Percentiles rank a stretch among this genome's conserved stretches.
Conservation (phyloP, 2,329 filamentous ascomycete species). For the Lithohypha guttulata region DNA sequence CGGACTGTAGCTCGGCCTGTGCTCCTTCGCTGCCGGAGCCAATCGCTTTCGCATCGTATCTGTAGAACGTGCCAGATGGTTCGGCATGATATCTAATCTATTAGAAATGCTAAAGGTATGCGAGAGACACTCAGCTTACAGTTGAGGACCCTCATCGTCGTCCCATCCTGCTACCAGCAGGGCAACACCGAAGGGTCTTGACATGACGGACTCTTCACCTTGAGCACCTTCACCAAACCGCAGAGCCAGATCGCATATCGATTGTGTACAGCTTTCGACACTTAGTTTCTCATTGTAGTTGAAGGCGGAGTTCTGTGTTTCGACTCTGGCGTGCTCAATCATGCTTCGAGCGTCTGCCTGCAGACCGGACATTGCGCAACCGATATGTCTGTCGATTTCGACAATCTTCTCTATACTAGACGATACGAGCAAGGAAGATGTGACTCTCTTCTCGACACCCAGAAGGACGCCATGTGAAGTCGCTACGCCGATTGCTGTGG, state of each 20-base stretch:
- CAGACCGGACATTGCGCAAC: slow-evolving; percentile 95
- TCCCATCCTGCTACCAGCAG: slow-evolving; percentile 94
- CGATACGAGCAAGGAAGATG: slow-evolving; percentile 90
- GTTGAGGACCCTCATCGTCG: slow-evolving; percentile 77
- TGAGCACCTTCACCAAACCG: slow-evolving; percentile 95
- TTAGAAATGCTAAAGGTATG: no score
- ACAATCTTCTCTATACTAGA: slow-evolving; percentile 99
- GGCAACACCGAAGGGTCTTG: slow-evolving; percentile 89
- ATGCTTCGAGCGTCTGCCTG: slow-evolving; percentile 96
- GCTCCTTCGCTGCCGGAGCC: slow-evolving; percentile 94
- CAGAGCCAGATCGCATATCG: slow-evolving; percentile 93
- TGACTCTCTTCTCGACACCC: slow-evolving; percentile 97
- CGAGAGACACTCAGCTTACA: slow-evolving; percentile 50
- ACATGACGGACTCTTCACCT: slow-evolving; percentile 98
- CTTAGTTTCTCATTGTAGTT: slow-evolving; percentile 93
- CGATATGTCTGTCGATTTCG: slow-evolving; percentile 97
- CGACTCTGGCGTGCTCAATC: slow-evolving; percentile 96
- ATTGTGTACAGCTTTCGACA: slow-evolving; percentile 96
- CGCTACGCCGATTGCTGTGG: slow-evolving; percentile 90
- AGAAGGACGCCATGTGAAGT: slow-evolving; percentile 92
- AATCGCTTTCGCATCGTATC: slow-evolving; percentile 98
- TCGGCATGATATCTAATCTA: slow-evolving; percentile 74
- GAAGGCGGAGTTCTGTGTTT: slow-evolving; percentile 94
- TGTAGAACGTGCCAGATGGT: slow-evolving; percentile 95
- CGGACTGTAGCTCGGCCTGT: slow-evolving; percentile 94